Conservation (phyloP, 2,329 filamentous ascomycete genomes). For the Exophiala sideris region DNA sequence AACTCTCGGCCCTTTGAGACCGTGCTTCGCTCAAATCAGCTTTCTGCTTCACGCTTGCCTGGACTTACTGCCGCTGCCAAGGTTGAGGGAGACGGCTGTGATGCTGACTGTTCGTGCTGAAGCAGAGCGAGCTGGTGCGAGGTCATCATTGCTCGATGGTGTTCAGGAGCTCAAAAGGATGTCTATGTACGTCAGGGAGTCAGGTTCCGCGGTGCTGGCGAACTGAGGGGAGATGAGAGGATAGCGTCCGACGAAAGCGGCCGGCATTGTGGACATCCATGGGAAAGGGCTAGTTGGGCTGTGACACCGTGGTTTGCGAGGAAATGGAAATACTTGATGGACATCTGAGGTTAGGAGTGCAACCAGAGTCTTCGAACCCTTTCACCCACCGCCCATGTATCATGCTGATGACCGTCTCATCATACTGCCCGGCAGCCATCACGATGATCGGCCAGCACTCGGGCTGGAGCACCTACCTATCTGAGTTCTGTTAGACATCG, state of each 20-base stretch:
- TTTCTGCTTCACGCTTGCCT: constrained; percentile 11
- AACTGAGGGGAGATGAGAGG: constrained; percentile 4
- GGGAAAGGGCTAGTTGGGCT: constrained; percentile 12
- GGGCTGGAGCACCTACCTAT: no score
- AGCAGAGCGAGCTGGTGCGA: neutral
- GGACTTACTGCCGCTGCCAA: constrained; percentile 6
- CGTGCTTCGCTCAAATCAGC: constrained; percentile 10
- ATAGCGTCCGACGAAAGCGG: constrained; percentile 3
- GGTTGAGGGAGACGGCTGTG: constrained; percentile 9
- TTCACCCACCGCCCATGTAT: no score
- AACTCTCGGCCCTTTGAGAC: neutral
- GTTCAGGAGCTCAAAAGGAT: constrained; percentile 12
- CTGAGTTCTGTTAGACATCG: no score
- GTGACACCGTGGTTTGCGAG: constrained; percentile 9
- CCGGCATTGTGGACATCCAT: constrained; percentile 10
- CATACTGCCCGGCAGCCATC: no score
- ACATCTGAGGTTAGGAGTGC: neutral
- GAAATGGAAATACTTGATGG: constrained; percentile 8
- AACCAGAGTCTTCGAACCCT: no score
- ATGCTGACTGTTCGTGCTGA: constrained; percentile 6
- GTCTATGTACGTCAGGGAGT: constrained; percentile 13
- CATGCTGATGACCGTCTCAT: no score
- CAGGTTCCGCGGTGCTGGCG: constrained; percentile 6
- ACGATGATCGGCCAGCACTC: no score
- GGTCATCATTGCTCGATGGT: neutral